A percentile compares a stretch with the other conserved stretches of the same genome.
phyloP scores from a whole-genome alignment of 2,329 filamentous ascomycete species.

The Beauveria varroae region DNA sequence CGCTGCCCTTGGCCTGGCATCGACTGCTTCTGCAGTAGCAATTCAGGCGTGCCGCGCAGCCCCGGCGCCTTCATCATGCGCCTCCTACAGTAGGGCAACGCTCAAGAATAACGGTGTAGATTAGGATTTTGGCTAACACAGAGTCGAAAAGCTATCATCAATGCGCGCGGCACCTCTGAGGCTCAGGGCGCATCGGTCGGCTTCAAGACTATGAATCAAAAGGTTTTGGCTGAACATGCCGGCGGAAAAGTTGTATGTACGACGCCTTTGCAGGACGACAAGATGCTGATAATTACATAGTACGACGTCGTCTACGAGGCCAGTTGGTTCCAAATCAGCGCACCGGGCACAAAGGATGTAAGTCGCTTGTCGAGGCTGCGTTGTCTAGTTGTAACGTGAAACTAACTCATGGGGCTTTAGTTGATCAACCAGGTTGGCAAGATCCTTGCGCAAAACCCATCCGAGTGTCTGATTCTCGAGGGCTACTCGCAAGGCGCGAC shows the following conservation, averaged over 20 bases:
- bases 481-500: conserved; percentile 13
- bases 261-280: background rate
- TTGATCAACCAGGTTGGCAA: conserved; percentile 1
- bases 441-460: background rate
- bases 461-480: conserved; percentile 11
- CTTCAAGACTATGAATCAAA: conserved; percentile 11
- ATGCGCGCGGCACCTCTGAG: conserved; percentile 10
- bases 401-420: background rate
- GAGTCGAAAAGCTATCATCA: conserved; percentile 8
- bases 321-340: conserved; percentile 2
- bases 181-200: conserved; percentile 8
- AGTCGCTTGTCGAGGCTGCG: background rate
- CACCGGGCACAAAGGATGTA: conserved; percentile 8
- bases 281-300: background rate
- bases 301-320: conserved; percentile 12
- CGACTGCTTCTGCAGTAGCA: background rate
- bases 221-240: background rate
- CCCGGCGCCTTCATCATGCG: background rate
- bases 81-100: conserved; percentile 3
- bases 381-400: background rate
- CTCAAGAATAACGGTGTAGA: no score
- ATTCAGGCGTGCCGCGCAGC: background rate
- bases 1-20: background rate
- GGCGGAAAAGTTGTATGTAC: conserved; percentile 11
- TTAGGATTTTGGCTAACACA: background rate